These are phyloP conservation scores for Tetrahymena elliotti DNA, from an alignment of 73 alveolate species.

Conservation along the genomic window DNA sequence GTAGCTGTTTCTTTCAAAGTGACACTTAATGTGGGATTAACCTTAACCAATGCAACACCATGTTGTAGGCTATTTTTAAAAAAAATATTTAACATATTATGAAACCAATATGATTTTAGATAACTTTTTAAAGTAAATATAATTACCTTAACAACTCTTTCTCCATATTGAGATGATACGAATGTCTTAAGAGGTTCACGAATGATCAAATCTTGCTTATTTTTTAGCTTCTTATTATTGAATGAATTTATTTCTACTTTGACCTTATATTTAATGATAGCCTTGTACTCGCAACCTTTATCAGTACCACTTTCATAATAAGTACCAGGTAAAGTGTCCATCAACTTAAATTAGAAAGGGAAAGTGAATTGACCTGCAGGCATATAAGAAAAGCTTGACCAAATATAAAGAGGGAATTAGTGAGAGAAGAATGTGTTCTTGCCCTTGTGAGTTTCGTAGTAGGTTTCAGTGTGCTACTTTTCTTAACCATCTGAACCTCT, in stretches of 20 bases:
- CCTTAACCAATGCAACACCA: conserved; percentile 40
- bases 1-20: conserved; percentile 31
- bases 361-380: neutral
- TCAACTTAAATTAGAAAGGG: neutral
- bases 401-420: neutral
- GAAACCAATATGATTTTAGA: neutral
- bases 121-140: neutral
- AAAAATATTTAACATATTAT: neutral
- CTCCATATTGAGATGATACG: conserved; percentile 7
- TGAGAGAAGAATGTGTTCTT: neutral
- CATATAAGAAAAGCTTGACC: neutral
- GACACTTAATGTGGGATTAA: conserved; percentile 17
- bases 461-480: neutral
- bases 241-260: conserved; percentile 19
- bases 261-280: conserved; percentile 14
- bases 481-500: neutral
- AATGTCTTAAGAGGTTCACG: conserved; percentile 29
- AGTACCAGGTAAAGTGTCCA: conserved; percentile 17
- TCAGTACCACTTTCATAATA: conserved; percentile 23
- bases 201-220: neutral
- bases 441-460: neutral
- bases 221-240: conserved; percentile 3
- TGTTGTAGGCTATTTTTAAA: neutral
- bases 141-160: conserved; percentile 27
- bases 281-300: conserved; percentile 7